phyloP scores from a whole-genome alignment of 495 filamentous ascomycete genomes.

The Trichoderma parareesei region DNA sequence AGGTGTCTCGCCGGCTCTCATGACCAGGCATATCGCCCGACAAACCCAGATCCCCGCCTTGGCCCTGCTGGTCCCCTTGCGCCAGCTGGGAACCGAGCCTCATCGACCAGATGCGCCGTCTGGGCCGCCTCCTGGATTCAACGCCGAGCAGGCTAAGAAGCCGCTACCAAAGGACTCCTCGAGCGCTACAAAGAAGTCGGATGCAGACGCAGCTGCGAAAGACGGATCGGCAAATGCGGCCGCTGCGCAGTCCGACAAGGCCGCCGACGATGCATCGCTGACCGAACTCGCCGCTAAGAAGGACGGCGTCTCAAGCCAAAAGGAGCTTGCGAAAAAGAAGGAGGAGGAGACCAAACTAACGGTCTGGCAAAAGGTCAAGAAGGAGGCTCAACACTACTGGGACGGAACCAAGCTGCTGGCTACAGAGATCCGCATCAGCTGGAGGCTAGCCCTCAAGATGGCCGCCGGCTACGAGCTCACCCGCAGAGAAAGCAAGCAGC shows the following conservation, averaged over 20 bases:
- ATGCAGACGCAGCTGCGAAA: constrained; percentile 26
- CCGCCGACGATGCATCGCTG: constrained; percentile 21
- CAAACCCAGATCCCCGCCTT: constrained; percentile 42
- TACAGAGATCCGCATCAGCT: constrained; percentile 87
- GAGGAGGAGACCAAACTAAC: constrained; percentile 84
- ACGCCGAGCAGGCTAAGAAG: constrained; percentile 82
- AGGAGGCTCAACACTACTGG: constrained; percentile 91
- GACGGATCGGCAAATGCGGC: constrained; percentile 19
- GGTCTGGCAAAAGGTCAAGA: constrained; percentile 83
- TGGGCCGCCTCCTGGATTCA: constrained; percentile 88
- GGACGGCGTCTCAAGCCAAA: constrained; percentile 14
- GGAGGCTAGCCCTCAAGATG: constrained; percentile 89
- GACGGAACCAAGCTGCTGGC: constrained; percentile 97
- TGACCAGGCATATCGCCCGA: constrained; percentile 23
- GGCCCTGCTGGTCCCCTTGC: constrained; percentile 57
- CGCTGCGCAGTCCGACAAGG: constrained; percentile 23
- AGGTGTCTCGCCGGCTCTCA: constrained; percentile 12
- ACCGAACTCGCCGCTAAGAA: constrained; percentile 29
- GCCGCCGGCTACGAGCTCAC: constrained; percentile 95
- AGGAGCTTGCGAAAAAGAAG: constrained; percentile 23
- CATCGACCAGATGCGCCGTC: constrained; percentile 37
- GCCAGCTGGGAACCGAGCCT: constrained; percentile 65
- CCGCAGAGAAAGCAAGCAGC: constrained; percentile 83
- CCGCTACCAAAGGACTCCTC: constrained; percentile 52
- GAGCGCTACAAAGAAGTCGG: constrained; percentile 30